Evolutionary conservation across 352 stramenopile species (phyloP).

Genomic region (Phytopythium chamaehyphon): DNA sequence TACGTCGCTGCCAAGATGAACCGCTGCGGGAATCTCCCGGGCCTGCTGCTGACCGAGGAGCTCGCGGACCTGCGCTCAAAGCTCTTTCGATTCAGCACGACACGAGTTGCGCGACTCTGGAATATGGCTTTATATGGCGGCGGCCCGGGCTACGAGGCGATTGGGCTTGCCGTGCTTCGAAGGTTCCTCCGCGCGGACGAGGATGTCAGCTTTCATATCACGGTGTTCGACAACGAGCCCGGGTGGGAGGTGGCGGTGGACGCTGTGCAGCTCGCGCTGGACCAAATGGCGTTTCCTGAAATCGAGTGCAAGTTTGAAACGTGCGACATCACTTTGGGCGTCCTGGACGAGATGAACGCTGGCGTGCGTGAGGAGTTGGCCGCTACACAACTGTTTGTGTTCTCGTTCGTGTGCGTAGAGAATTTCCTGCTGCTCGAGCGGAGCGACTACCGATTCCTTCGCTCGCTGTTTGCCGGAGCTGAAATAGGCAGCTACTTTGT

Average conservation of each 20-base stretch:
- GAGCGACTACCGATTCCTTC: slow-evolving; percentile 45
- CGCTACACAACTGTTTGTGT: slow-evolving; percentile 46
- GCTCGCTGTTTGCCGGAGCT: slow-evolving; percentile 38
- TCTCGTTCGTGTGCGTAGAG: slow-evolving; percentile 73
- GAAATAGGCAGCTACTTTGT: slow-evolving; percentile 41
- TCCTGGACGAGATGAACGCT: slow-evolving; percentile 30
- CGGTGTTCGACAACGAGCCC: slow-evolving; percentile 69
- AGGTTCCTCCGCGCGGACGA: slow-evolving; percentile 38
- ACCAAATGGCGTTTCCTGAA: slow-evolving; percentile 14
- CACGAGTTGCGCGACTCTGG: too few relatives aligned
- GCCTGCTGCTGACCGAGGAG: slow-evolving; percentile 45
- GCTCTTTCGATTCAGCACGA: slow-evolving; percentile 27
- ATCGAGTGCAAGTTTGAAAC: slow-evolving; percentile 34
- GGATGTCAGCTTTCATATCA: slow-evolving; percentile 41
- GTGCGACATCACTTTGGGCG: slow-evolving; percentile 59
- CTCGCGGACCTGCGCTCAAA: slow-evolving; percentile 45
- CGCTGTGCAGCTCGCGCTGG: slow-evolving; percentile 26
- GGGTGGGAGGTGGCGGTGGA: slow-evolving; percentile 46
- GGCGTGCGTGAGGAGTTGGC: slow-evolving; percentile 20
- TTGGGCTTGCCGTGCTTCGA: slow-evolving; percentile 52
- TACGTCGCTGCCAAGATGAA: slow-evolving; percentile 74
- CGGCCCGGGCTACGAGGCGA: slow-evolving; percentile 49
- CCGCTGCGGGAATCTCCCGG: slow-evolving; percentile 61
- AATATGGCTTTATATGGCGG: slow-evolving; percentile 58
- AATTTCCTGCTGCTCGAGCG: slow-evolving; percentile 53